Evolutionary conservation across 148 eudicot genomes (phyloP).

Genomic region (Rhododendron molle): DNA sequence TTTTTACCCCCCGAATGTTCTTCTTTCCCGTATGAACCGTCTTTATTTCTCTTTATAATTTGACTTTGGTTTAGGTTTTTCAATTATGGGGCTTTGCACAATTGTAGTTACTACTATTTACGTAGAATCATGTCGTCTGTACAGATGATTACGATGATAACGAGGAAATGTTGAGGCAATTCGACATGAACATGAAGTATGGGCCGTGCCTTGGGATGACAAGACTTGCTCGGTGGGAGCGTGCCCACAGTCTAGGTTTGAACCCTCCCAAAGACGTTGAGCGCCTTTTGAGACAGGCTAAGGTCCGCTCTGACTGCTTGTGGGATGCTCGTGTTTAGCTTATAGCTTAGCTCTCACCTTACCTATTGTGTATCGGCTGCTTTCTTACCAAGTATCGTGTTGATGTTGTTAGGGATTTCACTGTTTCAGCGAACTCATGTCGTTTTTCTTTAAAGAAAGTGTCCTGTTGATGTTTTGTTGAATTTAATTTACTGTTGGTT

Average conservation of each 20-base stretch:
- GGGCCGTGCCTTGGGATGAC: conserved; percentile 71
- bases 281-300: conserved; percentile 24
- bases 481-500: background rate
- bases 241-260: conserved; percentile 47
- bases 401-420: background rate
- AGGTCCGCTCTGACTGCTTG: conserved; percentile 37
- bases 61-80: background rate
- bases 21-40: background rate
- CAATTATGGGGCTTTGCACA: background rate
- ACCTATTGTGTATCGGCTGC: background rate
- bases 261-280: conserved; percentile 53
- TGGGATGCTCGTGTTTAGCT: conserved; percentile 62
- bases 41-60: too few species aligned
- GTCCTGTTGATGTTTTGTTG: background rate
- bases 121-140: background rate
- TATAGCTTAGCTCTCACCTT: background rate
- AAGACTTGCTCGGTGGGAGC: conserved; percentile 60
- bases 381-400: background rate
- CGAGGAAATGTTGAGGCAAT: conserved; percentile 66
- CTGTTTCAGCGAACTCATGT: background rate
- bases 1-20: background rate
- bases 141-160: conserved; percentile 44
- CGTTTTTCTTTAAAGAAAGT: too few species aligned
- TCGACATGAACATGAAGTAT: conserved; percentile 69
- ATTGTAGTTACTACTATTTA: background rate